A percentile compares a stretch with the other conserved stretches of the same genome.
phyloP scores from a whole-genome alignment of 305 asterid species.

The Withania somnifera region DNA sequence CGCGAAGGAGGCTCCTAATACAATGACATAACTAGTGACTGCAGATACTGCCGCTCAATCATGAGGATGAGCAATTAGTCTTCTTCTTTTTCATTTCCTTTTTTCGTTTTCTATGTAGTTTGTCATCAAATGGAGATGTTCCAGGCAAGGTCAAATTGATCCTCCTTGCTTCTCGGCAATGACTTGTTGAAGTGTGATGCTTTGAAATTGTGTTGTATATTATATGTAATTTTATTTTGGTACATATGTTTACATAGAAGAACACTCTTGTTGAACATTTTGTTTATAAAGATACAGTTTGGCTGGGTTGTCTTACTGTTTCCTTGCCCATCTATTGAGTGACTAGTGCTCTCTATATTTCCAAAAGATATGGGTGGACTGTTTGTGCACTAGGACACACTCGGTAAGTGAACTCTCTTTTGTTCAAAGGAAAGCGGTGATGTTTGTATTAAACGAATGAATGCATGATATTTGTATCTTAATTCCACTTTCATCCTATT shows the following conservation, averaged over 20 bases:
- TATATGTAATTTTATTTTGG: slow-evolving; percentile 26
- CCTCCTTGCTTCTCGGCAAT: slow-evolving; percentile 17
- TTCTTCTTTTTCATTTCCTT: slow-evolving; percentile 15
- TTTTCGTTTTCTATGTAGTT: not conserved
- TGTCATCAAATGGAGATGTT: slow-evolving; percentile 8
- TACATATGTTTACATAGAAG: slow-evolving; percentile 14
- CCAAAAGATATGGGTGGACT: too few species aligned
- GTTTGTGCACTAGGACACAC: not conserved
- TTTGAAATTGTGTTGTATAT: slow-evolving; percentile 39
- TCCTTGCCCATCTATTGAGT: not conserved
- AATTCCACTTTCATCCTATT: too few species aligned
- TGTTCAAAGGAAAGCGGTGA: not conserved
- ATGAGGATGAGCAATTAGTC: slow-evolving; percentile 13
- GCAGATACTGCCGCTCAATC: slow-evolving; percentile 28
- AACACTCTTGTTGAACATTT: slow-evolving; percentile 6
- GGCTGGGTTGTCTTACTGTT: not conserved
- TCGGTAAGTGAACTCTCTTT: not conserved
- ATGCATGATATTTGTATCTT: not conserved
- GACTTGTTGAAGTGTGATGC: slow-evolving; percentile 25
- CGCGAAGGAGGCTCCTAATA: slow-evolving; percentile 11
- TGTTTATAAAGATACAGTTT: slow-evolving; percentile 14
- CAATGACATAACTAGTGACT: slow-evolving; percentile 17
- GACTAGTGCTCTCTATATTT: too few species aligned
- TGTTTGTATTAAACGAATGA: not conserved
- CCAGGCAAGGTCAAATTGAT: slow-evolving; percentile 9